Percentiles rank a stretch among this genome's conserved stretches.
These are phyloP conservation scores for Talaromyces adpressus DNA, from an alignment of 495 filamentous ascomycete genomes.

Conservation along the genomic window DNA sequence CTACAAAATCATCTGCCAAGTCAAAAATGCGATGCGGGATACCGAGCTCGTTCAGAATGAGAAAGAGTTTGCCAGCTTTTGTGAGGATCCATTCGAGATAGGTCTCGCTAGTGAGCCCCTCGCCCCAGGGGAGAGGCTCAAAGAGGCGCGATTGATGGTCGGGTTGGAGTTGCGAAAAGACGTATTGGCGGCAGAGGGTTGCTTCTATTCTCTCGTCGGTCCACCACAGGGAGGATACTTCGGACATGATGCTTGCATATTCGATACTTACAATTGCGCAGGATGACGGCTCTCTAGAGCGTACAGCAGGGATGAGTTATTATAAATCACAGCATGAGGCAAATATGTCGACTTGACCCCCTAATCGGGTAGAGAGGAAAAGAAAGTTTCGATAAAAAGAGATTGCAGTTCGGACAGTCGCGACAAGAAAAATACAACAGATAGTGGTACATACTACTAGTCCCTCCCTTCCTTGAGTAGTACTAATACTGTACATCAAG, in stretches of 20 bases:
- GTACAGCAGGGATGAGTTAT: background rate
- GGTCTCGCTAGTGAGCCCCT: conserved; percentile 79
- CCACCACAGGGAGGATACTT: conserved; percentile 61
- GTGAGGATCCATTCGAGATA: conserved; percentile 90
- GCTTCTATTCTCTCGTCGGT: conserved; percentile 67
- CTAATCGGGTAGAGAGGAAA: background rate
- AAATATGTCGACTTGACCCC: background rate
- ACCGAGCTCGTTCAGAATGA: conserved; percentile 73
- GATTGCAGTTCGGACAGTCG: background rate
- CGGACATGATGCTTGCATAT: conserved; percentile 19
- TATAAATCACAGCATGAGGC: background rate
- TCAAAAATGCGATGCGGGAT: conserved; percentile 81
- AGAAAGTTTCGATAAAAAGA: background rate
- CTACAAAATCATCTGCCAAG: conserved; percentile 77
- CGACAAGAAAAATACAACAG: background rate
- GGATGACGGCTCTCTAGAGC: background rate
- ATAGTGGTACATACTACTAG: background rate
- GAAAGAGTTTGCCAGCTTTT: conserved; percentile 70
- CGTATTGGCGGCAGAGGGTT: conserved; percentile 63
- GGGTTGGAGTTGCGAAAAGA: conserved; percentile 58
- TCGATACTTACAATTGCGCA: background rate
- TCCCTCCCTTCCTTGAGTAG: background rate
- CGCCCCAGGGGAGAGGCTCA: conserved; percentile 70
- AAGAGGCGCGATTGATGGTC: conserved; percentile 61
- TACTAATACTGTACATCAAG: background rate